These are phyloP conservation scores for Silene uniflora DNA, from an alignment of 148 eudicot species.

Conservation along the genomic window DNA sequence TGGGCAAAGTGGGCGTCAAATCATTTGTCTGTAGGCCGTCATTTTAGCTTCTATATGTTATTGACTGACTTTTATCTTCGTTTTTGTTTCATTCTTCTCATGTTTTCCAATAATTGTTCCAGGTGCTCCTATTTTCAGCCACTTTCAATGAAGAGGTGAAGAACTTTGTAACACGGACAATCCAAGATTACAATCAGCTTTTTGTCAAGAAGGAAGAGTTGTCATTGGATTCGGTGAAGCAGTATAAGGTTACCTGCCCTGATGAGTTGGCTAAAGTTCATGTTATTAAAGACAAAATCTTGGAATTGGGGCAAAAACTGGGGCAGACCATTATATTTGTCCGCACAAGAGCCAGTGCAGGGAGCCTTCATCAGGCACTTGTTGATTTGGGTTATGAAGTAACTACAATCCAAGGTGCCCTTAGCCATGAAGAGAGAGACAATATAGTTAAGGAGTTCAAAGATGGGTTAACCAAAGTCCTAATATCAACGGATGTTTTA, in stretches of 20 bases:
- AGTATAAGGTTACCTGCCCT: conserved; percentile 76
- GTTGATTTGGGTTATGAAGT: conserved; percentile 81
- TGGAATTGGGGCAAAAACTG: conserved; percentile 74
- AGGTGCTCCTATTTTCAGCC: conserved; percentile 93
- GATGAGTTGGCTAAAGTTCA: conserved; percentile 65
- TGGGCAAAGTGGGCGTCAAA: neutral
- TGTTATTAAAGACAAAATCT: conserved; percentile 65
- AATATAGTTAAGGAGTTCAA: conserved; percentile 83
- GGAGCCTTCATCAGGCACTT: conserved; percentile 58
- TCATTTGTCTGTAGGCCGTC: neutral
- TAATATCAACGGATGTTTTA: conserved; percentile 87
- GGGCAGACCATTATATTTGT: conserved; percentile 94
- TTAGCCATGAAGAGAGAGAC: conserved; percentile 73
- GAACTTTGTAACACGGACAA: conserved; percentile 58
- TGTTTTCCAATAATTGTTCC: conserved; percentile 7
- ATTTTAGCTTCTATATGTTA: neutral
- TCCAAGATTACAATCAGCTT: conserved; percentile 63
- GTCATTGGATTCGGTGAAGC: conserved; percentile 78
- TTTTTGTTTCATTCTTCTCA: neutral
- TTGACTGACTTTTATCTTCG: neutral
- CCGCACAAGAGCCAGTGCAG: conserved; percentile 59
- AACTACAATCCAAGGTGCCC: conserved; percentile 89
- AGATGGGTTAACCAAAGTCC: conserved; percentile 90
- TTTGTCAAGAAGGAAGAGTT: conserved; percentile 90
- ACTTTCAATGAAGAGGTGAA: conserved; percentile 71